Evolutionary conservation across 1,284 basidiomycete species (phyloP).

Genomic region (Ustanciosporium gigantosporum): DNA sequence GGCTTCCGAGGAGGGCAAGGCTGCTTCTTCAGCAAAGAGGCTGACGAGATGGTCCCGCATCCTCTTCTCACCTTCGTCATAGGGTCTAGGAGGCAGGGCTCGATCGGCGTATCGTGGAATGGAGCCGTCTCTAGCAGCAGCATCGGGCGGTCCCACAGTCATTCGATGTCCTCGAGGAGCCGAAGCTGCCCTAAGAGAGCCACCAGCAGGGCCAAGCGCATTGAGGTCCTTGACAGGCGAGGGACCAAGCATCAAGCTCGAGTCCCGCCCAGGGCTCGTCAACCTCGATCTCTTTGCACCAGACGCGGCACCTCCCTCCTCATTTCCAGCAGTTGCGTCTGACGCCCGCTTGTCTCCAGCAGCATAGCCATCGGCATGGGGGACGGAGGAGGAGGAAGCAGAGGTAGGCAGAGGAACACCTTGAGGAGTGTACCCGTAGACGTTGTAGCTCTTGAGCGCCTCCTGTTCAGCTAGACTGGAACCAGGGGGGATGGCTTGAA

Average conservation of each 20-base stretch:
- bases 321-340: background rate
- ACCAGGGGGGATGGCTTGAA: slow-evolving; percentile 49
- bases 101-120: slow-evolving; percentile 57
- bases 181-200: slow-evolving; percentile 47
- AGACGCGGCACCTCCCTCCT: slow-evolving; percentile 12
- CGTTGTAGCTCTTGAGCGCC: slow-evolving; percentile 42
- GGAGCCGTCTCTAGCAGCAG: slow-evolving; percentile 21
- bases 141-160: slow-evolving; percentile 38
- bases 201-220: slow-evolving; percentile 45
- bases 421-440: slow-evolving; percentile 50
- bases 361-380: background rate
- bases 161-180: slow-evolving; percentile 35
- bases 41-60: slow-evolving; percentile 52
- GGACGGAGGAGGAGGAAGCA: background rate
- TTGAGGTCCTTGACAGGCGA: slow-evolving; percentile 58
- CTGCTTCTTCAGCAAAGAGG: slow-evolving; percentile 53
- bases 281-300: slow-evolving; percentile 36
- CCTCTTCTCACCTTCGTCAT: slow-evolving; percentile 55
- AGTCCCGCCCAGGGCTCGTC: slow-evolving; percentile 17
- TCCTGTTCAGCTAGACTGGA: slow-evolving; percentile 39
- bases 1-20: background rate
- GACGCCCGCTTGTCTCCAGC: slow-evolving; percentile 16
- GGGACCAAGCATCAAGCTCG: slow-evolving; percentile 19
- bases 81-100: slow-evolving; percentile 45
- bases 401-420: slow-evolving; percentile 39